Evolutionary conservation across 495 filamentous ascomycete species (phyloP), one percentile per base, ranked within the genome.

Genomic region (Lepidopterella palustris): DNA sequence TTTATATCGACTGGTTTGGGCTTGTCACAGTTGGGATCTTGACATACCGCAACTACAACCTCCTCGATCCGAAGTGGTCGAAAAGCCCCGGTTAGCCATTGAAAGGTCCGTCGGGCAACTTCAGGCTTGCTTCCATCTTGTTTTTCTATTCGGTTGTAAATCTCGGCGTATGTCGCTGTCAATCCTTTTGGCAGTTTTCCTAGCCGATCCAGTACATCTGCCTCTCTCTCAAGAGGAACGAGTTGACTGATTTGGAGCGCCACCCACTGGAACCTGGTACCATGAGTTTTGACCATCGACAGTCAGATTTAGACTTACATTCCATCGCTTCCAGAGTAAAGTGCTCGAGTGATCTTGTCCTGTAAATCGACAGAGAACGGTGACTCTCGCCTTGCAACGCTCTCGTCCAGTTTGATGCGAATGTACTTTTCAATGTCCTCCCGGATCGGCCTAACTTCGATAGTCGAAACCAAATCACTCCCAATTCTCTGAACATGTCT

Each of bases 181-280:
- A 74, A 50, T 6, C 60, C 62, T 2, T 50, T 40, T 18, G 71
- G 71, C 8, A 70, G 61, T 35, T 28, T 29, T 23, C 68, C 66
- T 31, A 73, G 57, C 15, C 59, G 40, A 8, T 64, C 42, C 23
- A 51, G 50, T 18, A 72, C 45, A 23, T 63, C 60, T 1, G 21
- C 49, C 11, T 61, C 53, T 8, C 58, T 5, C 5, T 21, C 18
- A 5, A 47, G 18, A 9, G 6, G 6, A 8, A 47, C 6, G 8
- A 47, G 45, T 6, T 47, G 45, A 5, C 20, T 23, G 45, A 47
- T 47, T 18, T 47, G 45, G 6, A 47, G 45, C 6, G 11, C 20
- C 20, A 18, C 45, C 45, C 45, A 47, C 20, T 53, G 50, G 13
- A 28, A 53, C 24, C 23, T 27, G n/a, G n/a, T n/a, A n/a, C n/a